Evolutionary conservation across 2,329 filamentous ascomycete species (phyloP).

Genomic region (Colletotrichum karsti): DNA sequence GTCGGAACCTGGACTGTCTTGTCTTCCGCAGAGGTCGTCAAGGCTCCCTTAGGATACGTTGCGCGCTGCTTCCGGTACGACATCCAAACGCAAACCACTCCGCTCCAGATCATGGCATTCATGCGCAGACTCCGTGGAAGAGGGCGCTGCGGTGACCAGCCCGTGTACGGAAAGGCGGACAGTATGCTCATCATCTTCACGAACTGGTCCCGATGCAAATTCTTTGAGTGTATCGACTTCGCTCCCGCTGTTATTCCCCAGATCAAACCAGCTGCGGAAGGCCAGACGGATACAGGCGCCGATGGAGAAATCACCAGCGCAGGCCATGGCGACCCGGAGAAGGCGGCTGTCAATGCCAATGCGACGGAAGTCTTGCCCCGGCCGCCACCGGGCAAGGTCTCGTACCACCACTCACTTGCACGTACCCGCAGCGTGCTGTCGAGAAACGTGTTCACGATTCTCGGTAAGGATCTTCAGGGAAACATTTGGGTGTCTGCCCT

Average conservation of each 20-base stretch:
- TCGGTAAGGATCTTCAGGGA: slow-evolving; percentile 38
- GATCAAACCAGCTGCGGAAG: neutral
- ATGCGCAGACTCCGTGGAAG: slow-evolving; percentile 33
- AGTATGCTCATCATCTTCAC: slow-evolving; percentile 43
- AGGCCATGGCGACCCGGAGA: slow-evolving; percentile 1
- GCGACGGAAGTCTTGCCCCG: neutral
- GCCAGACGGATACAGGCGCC: neutral
- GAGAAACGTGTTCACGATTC: slow-evolving; percentile 24
- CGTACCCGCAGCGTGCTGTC: slow-evolving; percentile 22
- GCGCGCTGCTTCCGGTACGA: slow-evolving; percentile 41
- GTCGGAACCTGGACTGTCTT: slow-evolving; percentile 32
- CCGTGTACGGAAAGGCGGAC: slow-evolving; percentile 41
- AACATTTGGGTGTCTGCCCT: slow-evolving; percentile 38
- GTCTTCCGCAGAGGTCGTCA: slow-evolving; percentile 32
- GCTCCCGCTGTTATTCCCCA: slow-evolving; percentile 36
- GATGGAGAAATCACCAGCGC: neutral
- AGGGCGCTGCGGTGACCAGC: slow-evolving; percentile 28
- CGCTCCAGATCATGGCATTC: slow-evolving; percentile 40
- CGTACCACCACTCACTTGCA: slow-evolving; percentile 24
- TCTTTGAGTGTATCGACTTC: slow-evolving; percentile 47
- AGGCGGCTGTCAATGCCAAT: neutral
- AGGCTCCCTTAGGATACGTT: slow-evolving; percentile 35
- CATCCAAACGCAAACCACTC: slow-evolving; percentile 43
- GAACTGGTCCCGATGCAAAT: slow-evolving; percentile 47
- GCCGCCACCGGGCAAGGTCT: slow-evolving; percentile 23